These are phyloP conservation scores for Klebsormidium nitens DNA, from an alignment of 139 green algal genomes.

Conservation along the genomic window DNA sequence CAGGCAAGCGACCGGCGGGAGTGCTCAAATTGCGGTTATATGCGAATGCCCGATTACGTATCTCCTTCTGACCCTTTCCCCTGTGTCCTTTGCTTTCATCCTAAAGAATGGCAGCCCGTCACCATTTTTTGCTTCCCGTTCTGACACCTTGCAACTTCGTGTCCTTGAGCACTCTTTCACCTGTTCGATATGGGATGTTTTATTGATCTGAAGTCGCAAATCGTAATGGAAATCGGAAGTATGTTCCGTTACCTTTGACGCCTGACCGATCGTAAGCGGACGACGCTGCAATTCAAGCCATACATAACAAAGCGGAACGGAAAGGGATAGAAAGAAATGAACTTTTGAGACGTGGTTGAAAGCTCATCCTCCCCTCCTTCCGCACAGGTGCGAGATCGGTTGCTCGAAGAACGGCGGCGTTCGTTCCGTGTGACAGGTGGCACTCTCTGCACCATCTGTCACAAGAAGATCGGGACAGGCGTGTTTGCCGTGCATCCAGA, in stretches of 20 bases:
- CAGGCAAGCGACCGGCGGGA: conserved; percentile 3
- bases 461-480: conserved; percentile 68
- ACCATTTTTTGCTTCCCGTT: not conserved
- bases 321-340: too few relatives aligned
- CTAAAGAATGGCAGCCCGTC: not conserved
- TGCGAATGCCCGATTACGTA: not conserved
- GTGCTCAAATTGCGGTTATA: not conserved
- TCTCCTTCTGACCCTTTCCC: not conserved
- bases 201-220: not conserved
- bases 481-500: conserved; percentile 71
- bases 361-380: too few relatives aligned
- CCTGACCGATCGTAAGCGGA: too few relatives aligned
- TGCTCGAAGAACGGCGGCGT: conserved; percentile 47
- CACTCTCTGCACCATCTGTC: conserved; percentile 70
- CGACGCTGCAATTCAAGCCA: too few relatives aligned
- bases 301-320: too few relatives aligned
- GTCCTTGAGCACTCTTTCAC: not conserved
- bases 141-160: not conserved
- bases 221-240: too few relatives aligned
- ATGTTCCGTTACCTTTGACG: too few relatives aligned
- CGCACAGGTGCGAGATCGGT: conserved; percentile 47
- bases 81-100: not conserved
- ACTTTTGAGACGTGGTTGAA: too few relatives aligned
- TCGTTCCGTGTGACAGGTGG: conserved; percentile 61
- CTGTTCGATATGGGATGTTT: not conserved